phyloP scores from a whole-genome alignment of 352 stramenopile genomes.

The Nothophytophthora sp. region DNA sequence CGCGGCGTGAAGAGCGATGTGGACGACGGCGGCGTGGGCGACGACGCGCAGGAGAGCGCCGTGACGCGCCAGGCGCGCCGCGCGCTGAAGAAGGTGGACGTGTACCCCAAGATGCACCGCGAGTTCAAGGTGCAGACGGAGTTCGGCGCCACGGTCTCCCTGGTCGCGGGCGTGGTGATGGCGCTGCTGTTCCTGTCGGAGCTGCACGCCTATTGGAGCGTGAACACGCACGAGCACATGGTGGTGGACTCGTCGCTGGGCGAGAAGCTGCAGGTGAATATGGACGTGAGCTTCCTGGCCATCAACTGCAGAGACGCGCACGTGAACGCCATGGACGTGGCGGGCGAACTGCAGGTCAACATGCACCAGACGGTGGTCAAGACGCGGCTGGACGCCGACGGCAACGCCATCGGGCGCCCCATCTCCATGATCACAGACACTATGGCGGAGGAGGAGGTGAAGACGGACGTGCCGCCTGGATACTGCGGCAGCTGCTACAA shows the following conservation, averaged over 20 bases:
- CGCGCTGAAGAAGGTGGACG: constrained; percentile 82
- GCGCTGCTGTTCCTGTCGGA: constrained; percentile 65
- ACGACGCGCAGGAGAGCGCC: constrained; percentile 30
- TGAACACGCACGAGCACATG: constrained; percentile 93
- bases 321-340: constrained; percentile 98
- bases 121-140: constrained; percentile 97
- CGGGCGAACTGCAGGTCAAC: constrained; percentile 97
- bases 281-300: constrained; percentile 98
- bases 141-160: constrained; percentile 70
- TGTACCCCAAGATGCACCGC: constrained; percentile 96
- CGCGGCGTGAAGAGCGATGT: constrained; percentile 60
- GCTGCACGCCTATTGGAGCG: constrained; percentile 75
- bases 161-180: constrained; percentile 20
- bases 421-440: constrained; percentile 45
- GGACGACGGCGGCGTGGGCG: constrained; percentile 39
- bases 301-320: constrained; percentile 97
- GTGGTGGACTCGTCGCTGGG: constrained; percentile 95
- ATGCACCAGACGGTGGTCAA: constrained; percentile 97
- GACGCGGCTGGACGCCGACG: constrained; percentile 81
- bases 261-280: constrained; percentile 95
- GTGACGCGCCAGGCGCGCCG: constrained; percentile 52
- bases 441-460: constrained; percentile 23
- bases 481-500: constrained; percentile 98
- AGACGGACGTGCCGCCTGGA: constrained; percentile 59
- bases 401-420: constrained; percentile 58